phyloP scores from a whole-genome alignment of 305 asterid species.

The Solanum hybrid region DNA sequence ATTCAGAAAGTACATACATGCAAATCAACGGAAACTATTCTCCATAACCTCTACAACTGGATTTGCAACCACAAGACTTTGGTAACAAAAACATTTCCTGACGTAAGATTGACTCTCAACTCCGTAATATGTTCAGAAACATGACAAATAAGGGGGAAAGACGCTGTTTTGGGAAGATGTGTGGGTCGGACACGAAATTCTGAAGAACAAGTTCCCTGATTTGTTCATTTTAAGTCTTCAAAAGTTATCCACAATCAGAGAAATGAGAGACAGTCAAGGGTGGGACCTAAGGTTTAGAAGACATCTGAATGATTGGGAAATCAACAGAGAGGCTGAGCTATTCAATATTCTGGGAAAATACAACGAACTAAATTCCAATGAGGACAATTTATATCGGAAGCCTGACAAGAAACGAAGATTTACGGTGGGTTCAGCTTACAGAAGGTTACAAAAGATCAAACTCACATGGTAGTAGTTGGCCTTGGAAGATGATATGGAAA shows the following conservation, averaged over 20 bases:
- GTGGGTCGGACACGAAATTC: background rate
- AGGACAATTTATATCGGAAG: background rate
- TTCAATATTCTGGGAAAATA: background rate
- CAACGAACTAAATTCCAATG: background rate
- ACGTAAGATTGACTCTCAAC: background rate
- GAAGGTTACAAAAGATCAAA: background rate
- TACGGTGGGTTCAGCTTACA: background rate
- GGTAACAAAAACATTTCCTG: background rate
- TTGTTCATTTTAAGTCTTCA: background rate
- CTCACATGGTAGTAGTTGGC: background rate
- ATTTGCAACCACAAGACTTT: background rate
- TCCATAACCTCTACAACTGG: background rate
- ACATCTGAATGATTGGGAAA: background rate
- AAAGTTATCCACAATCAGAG: background rate
- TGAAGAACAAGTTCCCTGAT: background rate
- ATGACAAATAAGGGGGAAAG: background rate
- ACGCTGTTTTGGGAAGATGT: background rate
- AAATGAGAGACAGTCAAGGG: background rate
- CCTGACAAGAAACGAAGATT: background rate
- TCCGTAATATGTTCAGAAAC: background rate
- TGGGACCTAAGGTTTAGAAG: background rate
- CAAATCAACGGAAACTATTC: background rate
- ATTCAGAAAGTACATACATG: conserved; percentile 10
- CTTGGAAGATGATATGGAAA: background rate
- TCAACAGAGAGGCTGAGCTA: background rate